phyloP scores from a whole-genome alignment of 345 rosid species.

The Lepidium sativum region DNA sequence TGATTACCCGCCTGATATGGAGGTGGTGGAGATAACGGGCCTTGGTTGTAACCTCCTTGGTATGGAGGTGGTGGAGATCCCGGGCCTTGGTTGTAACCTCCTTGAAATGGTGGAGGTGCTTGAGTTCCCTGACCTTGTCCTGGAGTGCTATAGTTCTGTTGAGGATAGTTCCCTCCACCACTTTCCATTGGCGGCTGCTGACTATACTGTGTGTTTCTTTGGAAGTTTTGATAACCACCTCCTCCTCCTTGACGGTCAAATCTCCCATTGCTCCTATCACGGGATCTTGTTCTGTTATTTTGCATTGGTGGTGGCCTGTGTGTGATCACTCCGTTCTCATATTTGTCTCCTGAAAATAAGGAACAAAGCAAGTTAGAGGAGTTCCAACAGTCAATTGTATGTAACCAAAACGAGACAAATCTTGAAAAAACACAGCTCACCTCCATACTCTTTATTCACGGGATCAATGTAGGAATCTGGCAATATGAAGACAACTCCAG shows the following conservation, averaged over 20 bases:
- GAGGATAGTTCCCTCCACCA: constrained; percentile 40
- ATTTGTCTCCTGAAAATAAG: constrained; percentile 64
- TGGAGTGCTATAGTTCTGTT: constrained; percentile 32
- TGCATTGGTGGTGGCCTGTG: constrained; percentile 79
- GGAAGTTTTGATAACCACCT: constrained; percentile 30
- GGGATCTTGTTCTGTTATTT: constrained; percentile 31
- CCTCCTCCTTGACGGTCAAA: constrained; percentile 35
- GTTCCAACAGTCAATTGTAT: not conserved
- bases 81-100: constrained; percentile 29
- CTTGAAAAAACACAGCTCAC: constrained; percentile 26
- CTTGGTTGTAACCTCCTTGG: constrained; percentile 29
- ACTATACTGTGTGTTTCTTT: constrained; percentile 30
- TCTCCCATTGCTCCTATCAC: constrained; percentile 35
- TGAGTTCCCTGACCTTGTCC: constrained; percentile 30
- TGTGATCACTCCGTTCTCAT: constrained; percentile 73
- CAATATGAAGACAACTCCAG: constrained; percentile 78
- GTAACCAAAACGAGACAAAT: not conserved
- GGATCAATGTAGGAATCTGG: constrained; percentile 95
- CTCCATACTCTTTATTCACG: constrained; percentile 83
- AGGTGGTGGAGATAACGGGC: constrained; percentile 22
- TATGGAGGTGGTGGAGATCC: constrained; percentile 20
- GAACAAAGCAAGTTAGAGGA: not conserved
- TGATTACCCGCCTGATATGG: constrained; percentile 35
- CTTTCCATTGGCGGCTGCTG: constrained; percentile 40
- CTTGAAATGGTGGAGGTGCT: constrained; percentile 26